Base-by-base conservation (phyloP, 805 yeast genomes). In the Candida golubevii region DNA sequence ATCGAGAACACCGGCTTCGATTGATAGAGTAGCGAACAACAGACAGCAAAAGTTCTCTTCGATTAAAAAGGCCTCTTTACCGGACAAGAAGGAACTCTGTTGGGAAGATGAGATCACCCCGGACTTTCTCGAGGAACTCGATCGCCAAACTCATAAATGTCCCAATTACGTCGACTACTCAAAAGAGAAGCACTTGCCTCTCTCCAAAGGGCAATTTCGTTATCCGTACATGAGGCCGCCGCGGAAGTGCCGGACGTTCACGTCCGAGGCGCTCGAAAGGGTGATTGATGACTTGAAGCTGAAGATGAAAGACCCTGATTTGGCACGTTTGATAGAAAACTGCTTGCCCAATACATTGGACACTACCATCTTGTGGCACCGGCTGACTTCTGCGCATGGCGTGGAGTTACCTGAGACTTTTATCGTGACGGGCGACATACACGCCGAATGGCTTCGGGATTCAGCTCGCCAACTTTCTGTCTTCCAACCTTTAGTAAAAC, bases 361-460 rank as follows among this genome's bases (percentile, higher is more conserved):
- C 57, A 88, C 96, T 0, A 88, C 96, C 0, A 78, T 88, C 38
- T 68, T 85, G 42, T 88, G 88, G 87, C 88, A 83, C 61, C 40
- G 33, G 35, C 49, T 43, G 30, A 61, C 13, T 55, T 53, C 11
- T 33, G 39, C 43, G 41, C 50, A 15, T 40, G 51, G 13, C 6
- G 23, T 33, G 13, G 49, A 45, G 10, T 15, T 26, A 10, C 65
- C 89, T 0, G 78, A 80, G 49, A 72, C 95, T 0, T 88, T 88
- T 62, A 77, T 88, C 1, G 91, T 88, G 29, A 88, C 97, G 0
- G 97, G 97, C 8, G 97, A 88, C 58, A 88, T 88, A 44, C 89
- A 87, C 60, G 96, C 96, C 2, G 96, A 88, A 62, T 88, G 97
- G 97, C 67, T 88, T 39, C 66, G 97, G 42, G 97, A 88, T 62